phyloP scores from a whole-genome alignment of 257 asterid species.

The Solanum arcanum region DNA sequence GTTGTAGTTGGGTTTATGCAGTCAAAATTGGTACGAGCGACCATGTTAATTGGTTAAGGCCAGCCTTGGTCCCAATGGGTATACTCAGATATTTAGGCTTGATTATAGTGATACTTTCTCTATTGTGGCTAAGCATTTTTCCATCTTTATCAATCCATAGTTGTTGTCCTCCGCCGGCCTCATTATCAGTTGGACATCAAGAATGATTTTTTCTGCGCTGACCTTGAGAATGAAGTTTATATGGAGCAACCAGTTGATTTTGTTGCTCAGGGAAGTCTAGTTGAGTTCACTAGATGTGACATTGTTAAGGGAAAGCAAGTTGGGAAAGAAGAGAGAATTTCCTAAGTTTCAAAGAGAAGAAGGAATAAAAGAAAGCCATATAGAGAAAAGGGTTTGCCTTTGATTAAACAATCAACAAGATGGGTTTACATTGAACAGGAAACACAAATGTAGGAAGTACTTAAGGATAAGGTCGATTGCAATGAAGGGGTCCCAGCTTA shows the following conservation, averaged over 20 bases:
- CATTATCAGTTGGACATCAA: neutral
- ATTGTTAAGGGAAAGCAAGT: neutral
- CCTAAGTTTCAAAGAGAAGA: neutral
- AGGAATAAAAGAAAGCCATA: neutral
- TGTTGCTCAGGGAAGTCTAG: neutral
- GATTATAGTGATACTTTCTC: neutral
- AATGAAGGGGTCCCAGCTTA: neutral
- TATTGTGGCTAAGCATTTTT: neutral
- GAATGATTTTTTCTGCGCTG: neutral
- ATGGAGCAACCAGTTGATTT: neutral
- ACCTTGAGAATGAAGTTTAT: neutral
- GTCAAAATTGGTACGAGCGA: neutral
- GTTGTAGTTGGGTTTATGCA: neutral
- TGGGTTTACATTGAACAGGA: neutral
- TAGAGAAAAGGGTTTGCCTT: neutral
- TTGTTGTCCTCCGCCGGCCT: neutral
- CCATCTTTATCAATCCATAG: neutral
- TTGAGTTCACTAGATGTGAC: neutral
- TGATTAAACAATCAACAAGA: neutral
- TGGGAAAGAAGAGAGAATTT: neutral
- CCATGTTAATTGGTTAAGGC: neutral
- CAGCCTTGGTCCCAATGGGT: neutral
- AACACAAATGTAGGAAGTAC: neutral
- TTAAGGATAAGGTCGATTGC: neutral
- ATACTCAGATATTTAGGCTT: neutral